phyloP scores from a whole-genome alignment of 2,329 filamentous ascomycete species.

The Helicocarpus griseus region DNA sequence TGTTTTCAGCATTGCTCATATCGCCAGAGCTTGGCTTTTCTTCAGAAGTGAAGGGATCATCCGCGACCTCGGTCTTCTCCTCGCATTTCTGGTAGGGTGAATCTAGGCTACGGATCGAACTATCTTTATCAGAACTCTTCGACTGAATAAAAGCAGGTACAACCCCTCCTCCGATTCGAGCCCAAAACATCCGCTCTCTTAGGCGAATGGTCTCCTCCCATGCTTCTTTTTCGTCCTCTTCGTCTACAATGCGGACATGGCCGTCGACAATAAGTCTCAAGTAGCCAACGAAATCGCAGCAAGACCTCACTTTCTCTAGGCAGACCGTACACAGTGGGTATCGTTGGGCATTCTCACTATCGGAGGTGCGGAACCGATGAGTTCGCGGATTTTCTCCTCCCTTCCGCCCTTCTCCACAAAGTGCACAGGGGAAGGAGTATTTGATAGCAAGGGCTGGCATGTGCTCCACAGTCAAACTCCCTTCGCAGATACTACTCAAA shows the following conservation, averaged over 20 bases:
- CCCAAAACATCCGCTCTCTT: slow-evolving; percentile 96
- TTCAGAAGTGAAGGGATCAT: neutral
- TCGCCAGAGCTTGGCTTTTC: neutral
- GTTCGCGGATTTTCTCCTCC: slow-evolving; percentile 63
- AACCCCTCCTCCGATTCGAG: slow-evolving; percentile 82
- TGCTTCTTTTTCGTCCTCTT: slow-evolving; percentile 73
- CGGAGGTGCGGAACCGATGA: slow-evolving; percentile 81
- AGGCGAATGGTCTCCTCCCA: slow-evolving; percentile 93
- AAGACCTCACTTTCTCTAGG: slow-evolving; percentile 69
- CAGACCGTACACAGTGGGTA: slow-evolving; percentile 90
- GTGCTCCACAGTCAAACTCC: slow-evolving; percentile 80
- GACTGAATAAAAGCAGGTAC: slow-evolving; percentile 50
- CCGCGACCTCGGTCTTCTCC: neutral
- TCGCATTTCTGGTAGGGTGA: neutral
- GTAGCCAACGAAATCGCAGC: slow-evolving; percentile 88
- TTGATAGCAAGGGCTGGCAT: slow-evolving; percentile 51
- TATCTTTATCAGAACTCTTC: slow-evolving; percentile 14
- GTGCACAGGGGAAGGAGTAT: slow-evolving; percentile 59
- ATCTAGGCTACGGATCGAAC: slow-evolving; percentile 1
- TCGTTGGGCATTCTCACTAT: slow-evolving; percentile 74
- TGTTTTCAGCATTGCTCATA: no score
- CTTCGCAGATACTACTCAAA: slow-evolving; percentile 71
- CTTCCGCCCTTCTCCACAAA: slow-evolving; percentile 77
- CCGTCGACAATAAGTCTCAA: slow-evolving; percentile 85
- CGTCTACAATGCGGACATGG: slow-evolving; percentile 74